phyloP scores from a whole-genome alignment of 2,329 filamentous ascomycete species.

The Sclerotinia trifoliorum region DNA sequence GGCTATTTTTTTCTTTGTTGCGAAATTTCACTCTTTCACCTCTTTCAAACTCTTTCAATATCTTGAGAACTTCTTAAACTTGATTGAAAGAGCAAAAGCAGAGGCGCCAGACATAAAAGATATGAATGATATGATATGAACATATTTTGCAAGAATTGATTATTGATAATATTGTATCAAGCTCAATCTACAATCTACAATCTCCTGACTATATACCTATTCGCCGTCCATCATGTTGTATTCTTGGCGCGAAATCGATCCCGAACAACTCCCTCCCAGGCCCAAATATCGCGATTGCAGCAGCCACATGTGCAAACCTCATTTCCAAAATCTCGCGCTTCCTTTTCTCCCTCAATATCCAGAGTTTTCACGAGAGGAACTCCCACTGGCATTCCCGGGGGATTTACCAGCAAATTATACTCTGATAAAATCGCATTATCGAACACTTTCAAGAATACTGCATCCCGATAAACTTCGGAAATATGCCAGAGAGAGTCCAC shows the following conservation, averaged over 20 bases:
- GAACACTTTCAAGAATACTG: neutral
- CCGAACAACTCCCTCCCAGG: neutral
- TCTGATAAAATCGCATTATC: neutral
- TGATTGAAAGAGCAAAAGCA: too few species aligned
- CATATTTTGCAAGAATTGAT: too few species aligned
- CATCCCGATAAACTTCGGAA: neutral
- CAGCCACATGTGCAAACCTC: neutral
- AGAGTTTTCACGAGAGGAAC: neutral
- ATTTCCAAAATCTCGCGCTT: neutral
- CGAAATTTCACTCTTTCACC: too few species aligned
- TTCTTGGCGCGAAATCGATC: neutral
- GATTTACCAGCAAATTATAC: neutral
- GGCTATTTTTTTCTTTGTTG: too few species aligned
- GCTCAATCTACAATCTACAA: too few species aligned
- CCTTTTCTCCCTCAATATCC: neutral
- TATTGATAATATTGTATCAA: too few species aligned
- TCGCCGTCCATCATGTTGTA: neutral
- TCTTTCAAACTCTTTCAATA: too few species aligned
- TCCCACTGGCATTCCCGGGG: neutral
- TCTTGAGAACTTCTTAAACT: too few species aligned
- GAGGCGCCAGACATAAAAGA: too few species aligned
- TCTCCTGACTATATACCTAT: too few species aligned
- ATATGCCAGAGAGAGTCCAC: neutral
- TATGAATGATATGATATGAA: too few species aligned
- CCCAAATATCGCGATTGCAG: neutral